A percentile compares a stretch with the other conserved stretches of the same genome.
These are phyloP conservation scores for Colletotrichum caudatum DNA, from an alignment of 2,329 filamentous ascomycete species.

Conservation along the genomic window DNA sequence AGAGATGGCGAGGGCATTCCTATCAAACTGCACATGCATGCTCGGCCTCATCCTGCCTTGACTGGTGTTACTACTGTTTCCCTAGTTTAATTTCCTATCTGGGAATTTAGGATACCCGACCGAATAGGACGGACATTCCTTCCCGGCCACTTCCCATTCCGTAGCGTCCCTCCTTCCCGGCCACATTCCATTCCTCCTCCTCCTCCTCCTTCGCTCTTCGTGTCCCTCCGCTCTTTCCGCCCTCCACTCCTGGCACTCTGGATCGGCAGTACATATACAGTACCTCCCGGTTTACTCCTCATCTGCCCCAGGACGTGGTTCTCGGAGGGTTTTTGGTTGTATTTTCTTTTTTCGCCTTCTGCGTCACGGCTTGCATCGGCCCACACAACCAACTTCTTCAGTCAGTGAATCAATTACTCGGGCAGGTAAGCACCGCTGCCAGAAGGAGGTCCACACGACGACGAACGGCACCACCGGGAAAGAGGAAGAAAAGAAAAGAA, in stretches of 20 bases:
- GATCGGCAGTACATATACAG: not conserved
- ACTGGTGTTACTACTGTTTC: not conserved
- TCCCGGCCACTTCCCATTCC: not conserved
- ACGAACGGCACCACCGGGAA: not conserved
- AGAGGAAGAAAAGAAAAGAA: not conserved
- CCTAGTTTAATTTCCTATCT: not conserved
- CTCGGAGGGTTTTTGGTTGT: not conserved
- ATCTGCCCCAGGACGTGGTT: not conserved
- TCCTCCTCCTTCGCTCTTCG: not conserved
- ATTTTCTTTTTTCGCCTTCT: not conserved
- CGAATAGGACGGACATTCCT: not conserved
- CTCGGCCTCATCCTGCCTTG: not conserved
- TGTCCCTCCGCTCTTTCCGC: not conserved
- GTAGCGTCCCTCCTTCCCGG: not conserved
- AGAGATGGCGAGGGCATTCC: not conserved
- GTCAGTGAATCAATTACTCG: not conserved
- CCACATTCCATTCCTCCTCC: not conserved
- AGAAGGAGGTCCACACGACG: not conserved
- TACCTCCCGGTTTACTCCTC: not conserved
- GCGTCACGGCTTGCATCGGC: slow-evolving; percentile 29
- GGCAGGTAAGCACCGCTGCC: too few species aligned
- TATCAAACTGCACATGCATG: not conserved
- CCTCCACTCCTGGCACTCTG: slow-evolving; percentile 12
- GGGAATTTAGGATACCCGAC: too few species aligned
- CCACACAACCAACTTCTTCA: slow-evolving; percentile 7